Percentiles rank a stretch among this genome's conserved stretches.
Conservation (phyloP, 305 asterid species). For the Solanum hybrid region DNA sequence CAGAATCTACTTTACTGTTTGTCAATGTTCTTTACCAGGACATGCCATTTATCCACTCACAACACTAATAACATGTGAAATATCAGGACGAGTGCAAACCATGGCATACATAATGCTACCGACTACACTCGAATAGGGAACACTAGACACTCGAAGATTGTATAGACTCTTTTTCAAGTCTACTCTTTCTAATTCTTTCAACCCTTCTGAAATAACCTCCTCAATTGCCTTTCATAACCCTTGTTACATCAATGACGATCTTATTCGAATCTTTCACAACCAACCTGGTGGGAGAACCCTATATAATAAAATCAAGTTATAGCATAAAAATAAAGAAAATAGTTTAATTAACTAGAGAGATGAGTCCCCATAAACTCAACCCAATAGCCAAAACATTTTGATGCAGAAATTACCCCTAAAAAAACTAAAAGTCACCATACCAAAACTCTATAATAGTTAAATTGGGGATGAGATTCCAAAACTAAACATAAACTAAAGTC, state of each 20-base stretch:
- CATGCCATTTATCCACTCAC: not conserved
- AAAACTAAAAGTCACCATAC: too few relatives aligned
- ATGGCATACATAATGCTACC: too few relatives aligned
- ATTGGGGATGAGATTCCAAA: not conserved
- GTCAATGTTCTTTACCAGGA: not conserved
- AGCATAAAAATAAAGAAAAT: not conserved
- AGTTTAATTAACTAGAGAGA: not conserved
- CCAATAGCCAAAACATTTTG: not conserved
- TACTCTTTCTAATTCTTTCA: not conserved
- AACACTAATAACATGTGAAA: not conserved
- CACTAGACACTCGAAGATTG: not conserved
- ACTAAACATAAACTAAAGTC: not conserved
- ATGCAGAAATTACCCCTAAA: not conserved
- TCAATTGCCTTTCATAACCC: not conserved
- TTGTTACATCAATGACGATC: not conserved
- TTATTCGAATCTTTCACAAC: not conserved
- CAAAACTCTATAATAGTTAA: not conserved
- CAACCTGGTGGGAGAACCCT: not conserved
- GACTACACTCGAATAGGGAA: too few relatives aligned
- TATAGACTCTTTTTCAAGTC: not conserved
- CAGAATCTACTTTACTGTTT: not conserved
- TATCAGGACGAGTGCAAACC: too few relatives aligned
- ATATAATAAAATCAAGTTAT: not conserved
- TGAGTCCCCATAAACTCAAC: not conserved
- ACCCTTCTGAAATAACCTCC: not conserved